Evolutionary conservation across 2,329 filamentous ascomycete species (phyloP).

Genomic region (Scopulariopsis brevicaulis): DNA sequence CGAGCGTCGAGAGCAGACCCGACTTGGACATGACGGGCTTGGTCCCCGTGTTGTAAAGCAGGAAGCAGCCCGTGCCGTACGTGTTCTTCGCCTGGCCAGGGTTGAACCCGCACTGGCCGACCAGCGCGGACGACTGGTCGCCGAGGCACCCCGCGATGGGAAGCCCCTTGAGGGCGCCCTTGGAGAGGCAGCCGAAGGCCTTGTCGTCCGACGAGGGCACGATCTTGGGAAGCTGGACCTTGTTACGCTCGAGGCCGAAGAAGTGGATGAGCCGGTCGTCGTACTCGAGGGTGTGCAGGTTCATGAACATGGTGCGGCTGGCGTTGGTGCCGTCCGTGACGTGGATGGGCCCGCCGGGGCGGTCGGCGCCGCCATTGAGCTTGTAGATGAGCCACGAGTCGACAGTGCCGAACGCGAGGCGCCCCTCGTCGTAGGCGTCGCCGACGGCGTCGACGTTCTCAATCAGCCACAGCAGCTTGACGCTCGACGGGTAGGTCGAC

Average conservation of each 20-base stretch:
- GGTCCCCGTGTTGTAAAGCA: constrained; percentile 78
- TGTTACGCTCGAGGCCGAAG: constrained; percentile 59
- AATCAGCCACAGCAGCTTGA: constrained; percentile 77
- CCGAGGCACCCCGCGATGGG: constrained; percentile 76
- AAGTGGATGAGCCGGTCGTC: constrained; percentile 67
- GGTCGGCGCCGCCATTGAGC: constrained; percentile 61
- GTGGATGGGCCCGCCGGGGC: constrained; percentile 44
- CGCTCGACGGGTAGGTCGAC: constrained; percentile 79
- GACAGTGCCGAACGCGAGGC: constrained; percentile 75
- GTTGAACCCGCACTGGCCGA: constrained; percentile 75
- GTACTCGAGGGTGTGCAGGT: constrained; percentile 69
- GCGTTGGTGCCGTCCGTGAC: constrained; percentile 85
- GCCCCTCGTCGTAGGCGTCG: constrained; percentile 63
- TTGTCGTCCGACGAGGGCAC: constrained; percentile 67
- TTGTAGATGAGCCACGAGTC: constrained; percentile 83
- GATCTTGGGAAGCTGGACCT: constrained; percentile 70
- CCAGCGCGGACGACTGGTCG: constrained; percentile 76
- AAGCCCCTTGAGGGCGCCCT: constrained; percentile 56
- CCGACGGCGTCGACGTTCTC: constrained; percentile 58
- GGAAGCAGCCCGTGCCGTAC: constrained; percentile 81
- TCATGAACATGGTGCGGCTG: constrained; percentile 90
- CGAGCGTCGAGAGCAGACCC: constrained; percentile 76
- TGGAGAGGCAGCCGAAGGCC: constrained; percentile 57
- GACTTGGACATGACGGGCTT: constrained; percentile 78
- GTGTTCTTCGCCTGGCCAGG: constrained; percentile 83